Base-by-base conservation (phyloP, 2,329 filamentous ascomycete genomes). In the Didymella segeticola region DNA sequence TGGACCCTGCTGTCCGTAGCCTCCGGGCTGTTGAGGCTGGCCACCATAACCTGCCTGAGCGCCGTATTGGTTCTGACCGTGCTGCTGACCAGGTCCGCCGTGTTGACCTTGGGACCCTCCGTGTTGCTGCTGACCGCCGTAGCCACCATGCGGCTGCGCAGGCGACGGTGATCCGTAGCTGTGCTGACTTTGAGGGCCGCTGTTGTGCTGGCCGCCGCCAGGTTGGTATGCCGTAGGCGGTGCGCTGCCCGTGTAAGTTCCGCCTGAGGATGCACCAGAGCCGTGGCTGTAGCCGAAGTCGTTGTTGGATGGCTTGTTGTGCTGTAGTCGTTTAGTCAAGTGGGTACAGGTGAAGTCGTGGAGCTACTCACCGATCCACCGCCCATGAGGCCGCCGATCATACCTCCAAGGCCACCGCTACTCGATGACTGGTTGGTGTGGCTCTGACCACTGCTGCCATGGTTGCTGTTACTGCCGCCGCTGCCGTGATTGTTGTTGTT, bases 221-320 rank as follows among this genome's bases (percentile, higher is more conserved):
- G 79, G 75, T 63, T 86, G 82, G 69, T 88, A 88, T 6, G 83
- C 81, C 12, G 81, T 73, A n/a, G 85, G 83, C 11, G 88, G 88
- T 31, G 86, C 84, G 51, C 83, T 79, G 49, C 86, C 87, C 56
- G 78, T 81, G 70, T 89, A 90, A 30, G 80, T 79, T 37, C 83
- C 82, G 57, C 80, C 71, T 36, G 67, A 64, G 3, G 66, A 63
- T 19, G 82, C 77, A 36, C 80, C 81, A 3, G 79, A 71, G 81
- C 77, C 51, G 80, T 84, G 25, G 78, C 73, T 87, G 68, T 83
- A 90, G 66, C 82, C 83, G 59, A 85, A 73, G 55, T 82, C 83
- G 61, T 54, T 64, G 42, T 64, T 63, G 8, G 57, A 80, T 55
- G 77, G 77, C 56, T 72, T 70, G 59, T 60, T 66, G 33, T 72